These are phyloP conservation scores for Centella asiatica DNA, from an alignment of 129 eudicot genomes.

Conservation along the genomic window DNA sequence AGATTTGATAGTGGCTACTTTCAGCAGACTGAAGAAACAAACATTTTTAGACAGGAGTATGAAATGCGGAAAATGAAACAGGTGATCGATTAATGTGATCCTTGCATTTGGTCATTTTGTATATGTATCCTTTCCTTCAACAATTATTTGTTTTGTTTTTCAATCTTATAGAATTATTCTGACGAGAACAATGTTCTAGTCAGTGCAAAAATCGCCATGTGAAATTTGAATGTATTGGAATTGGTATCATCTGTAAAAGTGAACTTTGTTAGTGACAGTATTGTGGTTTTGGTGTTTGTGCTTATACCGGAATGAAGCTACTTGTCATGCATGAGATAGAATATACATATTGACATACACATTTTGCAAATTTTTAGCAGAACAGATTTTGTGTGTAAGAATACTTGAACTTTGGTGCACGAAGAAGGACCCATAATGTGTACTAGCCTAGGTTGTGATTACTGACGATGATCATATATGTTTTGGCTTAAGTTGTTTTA, in stretches of 20 bases:
- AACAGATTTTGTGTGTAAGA: not conserved
- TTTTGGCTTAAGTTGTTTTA: too few relatives aligned
- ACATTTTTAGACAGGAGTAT: slow-evolving; percentile 35
- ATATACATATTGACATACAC: too few relatives aligned
- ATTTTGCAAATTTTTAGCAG: too few relatives aligned
- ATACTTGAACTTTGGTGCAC: not conserved
- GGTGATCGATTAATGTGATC: slow-evolving; percentile 5
- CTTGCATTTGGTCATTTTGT: not conserved
- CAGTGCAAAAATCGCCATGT: not conserved
- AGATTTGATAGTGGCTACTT: slow-evolving; percentile 23
- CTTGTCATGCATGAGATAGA: too few relatives aligned
- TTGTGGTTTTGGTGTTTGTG: too few relatives aligned
- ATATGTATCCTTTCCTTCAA: not conserved
- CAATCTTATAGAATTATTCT: too few relatives aligned
- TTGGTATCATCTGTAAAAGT: too few relatives aligned
- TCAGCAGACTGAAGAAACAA: slow-evolving; percentile 31
- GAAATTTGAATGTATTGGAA: not conserved
- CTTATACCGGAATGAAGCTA: too few relatives aligned
- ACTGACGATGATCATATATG: too few relatives aligned
- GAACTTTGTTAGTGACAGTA: too few relatives aligned
- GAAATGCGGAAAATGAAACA: slow-evolving; percentile 47
- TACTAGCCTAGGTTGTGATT: not conserved
- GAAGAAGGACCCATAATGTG: not conserved
- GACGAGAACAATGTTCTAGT: too few relatives aligned
- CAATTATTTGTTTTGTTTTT: not conserved